Conservation (phyloP, 2,329 filamentous ascomycete species). For the Dendrostoma leiphaemia region DNA sequence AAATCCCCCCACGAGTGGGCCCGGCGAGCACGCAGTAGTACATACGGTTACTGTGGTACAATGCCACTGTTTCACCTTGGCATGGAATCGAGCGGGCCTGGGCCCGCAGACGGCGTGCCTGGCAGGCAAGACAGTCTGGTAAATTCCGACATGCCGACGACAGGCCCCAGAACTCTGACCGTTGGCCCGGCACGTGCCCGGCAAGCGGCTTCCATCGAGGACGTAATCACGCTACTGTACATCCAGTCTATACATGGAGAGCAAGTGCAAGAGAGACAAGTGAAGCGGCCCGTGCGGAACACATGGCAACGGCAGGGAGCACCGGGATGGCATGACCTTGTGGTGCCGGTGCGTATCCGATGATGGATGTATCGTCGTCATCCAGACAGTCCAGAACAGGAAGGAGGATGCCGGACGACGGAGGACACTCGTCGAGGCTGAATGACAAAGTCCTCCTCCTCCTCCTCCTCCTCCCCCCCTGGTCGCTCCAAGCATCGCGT, state of each 20-base stretch:
- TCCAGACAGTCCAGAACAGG: neutral
- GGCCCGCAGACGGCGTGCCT: neutral
- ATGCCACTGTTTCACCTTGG: neutral
- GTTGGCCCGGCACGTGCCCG: too few species aligned
- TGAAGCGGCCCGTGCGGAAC: neutral
- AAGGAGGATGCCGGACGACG: constrained; percentile 4
- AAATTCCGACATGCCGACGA: constrained; percentile 9
- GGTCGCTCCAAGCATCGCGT: neutral
- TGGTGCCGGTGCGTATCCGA: neutral
- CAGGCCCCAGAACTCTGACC: too few species aligned
- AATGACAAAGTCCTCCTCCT: too few species aligned
- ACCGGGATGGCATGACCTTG: neutral
- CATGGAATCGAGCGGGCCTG: neutral
- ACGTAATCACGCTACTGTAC: too few species aligned
- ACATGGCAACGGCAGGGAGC: constrained; percentile 6
- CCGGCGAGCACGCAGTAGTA: neutral
- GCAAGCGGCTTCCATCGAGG: too few species aligned
- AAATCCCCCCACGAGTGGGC: neutral
- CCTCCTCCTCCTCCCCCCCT: neutral
- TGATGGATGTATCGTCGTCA: neutral
- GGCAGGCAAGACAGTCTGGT: neutral
- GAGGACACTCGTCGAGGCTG: neutral
- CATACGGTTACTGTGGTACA: too few species aligned
- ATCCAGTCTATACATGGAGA: too few species aligned
- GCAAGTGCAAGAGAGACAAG: too few species aligned